phyloP scores from a whole-genome alignment of 2,329 filamentous ascomycete species.

The Colletotrichum aenigma region DNA sequence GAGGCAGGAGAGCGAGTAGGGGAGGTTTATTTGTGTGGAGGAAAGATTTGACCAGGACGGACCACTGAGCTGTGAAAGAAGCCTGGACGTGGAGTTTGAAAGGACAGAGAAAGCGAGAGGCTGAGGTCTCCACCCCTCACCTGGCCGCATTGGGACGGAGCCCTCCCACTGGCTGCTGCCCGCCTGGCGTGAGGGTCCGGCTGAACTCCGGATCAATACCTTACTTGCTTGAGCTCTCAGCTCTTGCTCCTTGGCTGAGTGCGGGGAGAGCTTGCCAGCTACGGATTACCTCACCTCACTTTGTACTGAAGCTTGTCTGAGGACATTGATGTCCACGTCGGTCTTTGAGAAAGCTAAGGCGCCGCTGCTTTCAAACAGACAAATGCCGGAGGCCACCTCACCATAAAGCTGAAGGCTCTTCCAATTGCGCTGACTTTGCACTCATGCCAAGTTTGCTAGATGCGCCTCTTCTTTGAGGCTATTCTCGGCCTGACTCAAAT shows the following conservation, averaged over 20 bases:
- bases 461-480: neutral
- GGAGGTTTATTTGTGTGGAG: slow-evolving; percentile 18
- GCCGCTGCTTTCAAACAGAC: neutral
- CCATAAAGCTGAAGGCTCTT: neutral
- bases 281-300: neutral
- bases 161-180: neutral
- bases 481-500: neutral
- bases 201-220: neutral
- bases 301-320: neutral
- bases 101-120: slow-evolving; percentile 20
- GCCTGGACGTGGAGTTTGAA: neutral
- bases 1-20: neutral
- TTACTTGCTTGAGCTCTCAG: neutral
- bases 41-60: slow-evolving; percentile 11
- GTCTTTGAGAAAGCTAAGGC: neutral
- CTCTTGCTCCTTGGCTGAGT: neutral
- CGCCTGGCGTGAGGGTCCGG: neutral
- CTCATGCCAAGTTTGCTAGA: neutral
- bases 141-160: slow-evolving; percentile 5
- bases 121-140: slow-evolving; percentile 11
- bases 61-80: neutral
- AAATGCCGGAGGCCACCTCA: neutral
- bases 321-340: neutral
- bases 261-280: neutral
- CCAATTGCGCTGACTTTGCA: neutral